Evolutionary conservation across 768 basidiomycete genomes (phyloP), one percentile per base, ranked within the genome.

Genomic region (Russula brevipes): DNA sequence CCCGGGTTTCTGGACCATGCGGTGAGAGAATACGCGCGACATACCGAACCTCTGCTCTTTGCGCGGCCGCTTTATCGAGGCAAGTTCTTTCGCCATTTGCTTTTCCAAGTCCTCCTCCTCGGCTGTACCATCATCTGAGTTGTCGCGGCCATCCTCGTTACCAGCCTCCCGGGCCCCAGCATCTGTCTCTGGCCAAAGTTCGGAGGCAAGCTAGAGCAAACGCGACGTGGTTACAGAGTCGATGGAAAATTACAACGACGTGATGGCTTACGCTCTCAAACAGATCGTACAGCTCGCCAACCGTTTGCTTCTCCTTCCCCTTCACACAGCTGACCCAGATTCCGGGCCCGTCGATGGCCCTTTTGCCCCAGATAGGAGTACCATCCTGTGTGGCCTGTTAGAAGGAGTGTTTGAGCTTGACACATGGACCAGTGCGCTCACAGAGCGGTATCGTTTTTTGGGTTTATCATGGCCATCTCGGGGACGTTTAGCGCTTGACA

Each of bases 281-380:
- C 10, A 94, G 69, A 69, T 91, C 89, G 65, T 86, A 87, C 41
- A 90, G 73, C 70, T 94, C 91, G 42, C 86, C 84, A 4, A 90
- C 82, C 0, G 88, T 81, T 69, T 86, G 86, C 66, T 82, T 87
- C 72, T 94, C 92, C 68, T 87, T 93, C 19, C 91, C 91, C 72
- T 87, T 90, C 36, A 91, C 81, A 68, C 89, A 93, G 69, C 86
- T 91, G 10, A 84, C 88, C 91, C 91, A 94, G 19, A 94, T 76
- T 17, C 91, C 91, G 19, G 91, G 91, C 9, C 91, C 91, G 63
- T 89, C 87, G 61, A 92, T 81, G 31, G 77, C 73, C 47, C 81
- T 76, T 72, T 84, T 89, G 24, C 75, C 80, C 85, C 86, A 87
- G 35, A 85, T 79, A 17, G 85, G 80, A 2, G 83, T 82, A 5